Evolutionary conservation across 305 asterid genomes (phyloP).

Genomic region (Fraxinus greggii): DNA sequence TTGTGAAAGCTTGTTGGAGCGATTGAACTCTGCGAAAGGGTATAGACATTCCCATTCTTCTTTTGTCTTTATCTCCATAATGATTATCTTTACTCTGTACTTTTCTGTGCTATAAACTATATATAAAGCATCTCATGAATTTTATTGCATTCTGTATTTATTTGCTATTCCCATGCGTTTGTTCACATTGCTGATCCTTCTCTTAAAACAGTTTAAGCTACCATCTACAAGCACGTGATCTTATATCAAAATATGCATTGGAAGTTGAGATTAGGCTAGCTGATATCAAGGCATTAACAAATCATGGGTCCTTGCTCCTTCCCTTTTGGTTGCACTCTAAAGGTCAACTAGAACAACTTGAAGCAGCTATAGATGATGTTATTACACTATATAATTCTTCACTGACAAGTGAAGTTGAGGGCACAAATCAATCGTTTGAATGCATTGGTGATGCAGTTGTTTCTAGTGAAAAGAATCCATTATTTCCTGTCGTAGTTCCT

Average conservation of each 20-base stretch:
- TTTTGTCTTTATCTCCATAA: slow-evolving; percentile 1
- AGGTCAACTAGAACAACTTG: slow-evolving; percentile 58
- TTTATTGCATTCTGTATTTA: slow-evolving; percentile 13
- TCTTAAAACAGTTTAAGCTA: slow-evolving; percentile 46
- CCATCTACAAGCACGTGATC: slow-evolving; percentile 38
- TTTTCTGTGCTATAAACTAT: not conserved
- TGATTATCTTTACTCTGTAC: not conserved
- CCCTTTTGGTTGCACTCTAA: slow-evolving; percentile 85
- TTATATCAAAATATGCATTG: slow-evolving; percentile 40
- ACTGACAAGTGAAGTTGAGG: slow-evolving; percentile 35
- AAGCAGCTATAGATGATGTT: slow-evolving; percentile 42
- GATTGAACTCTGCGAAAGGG: slow-evolving; percentile 61
- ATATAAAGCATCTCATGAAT: not conserved
- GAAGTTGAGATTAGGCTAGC: slow-evolving; percentile 76
- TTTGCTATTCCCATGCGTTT: not conserved
- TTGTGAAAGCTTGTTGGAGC: slow-evolving; percentile 58
- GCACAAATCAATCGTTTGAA: slow-evolving; percentile 33
- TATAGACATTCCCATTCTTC: slow-evolving; percentile 26
- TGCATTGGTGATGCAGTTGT: slow-evolving; percentile 34
- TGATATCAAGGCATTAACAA: slow-evolving; percentile 73
- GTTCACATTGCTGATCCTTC: slow-evolving; percentile 26
- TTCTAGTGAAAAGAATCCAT: slow-evolving; percentile 34
- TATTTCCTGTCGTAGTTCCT: slow-evolving; percentile 26
- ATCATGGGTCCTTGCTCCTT: slow-evolving; percentile 59
- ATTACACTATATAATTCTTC: slow-evolving; percentile 30